Percentiles rank a stretch among this genome's conserved stretches.
Conservation (phyloP, 192 early-diverging fungal species). For the Neocallimastix lanati region DNA sequence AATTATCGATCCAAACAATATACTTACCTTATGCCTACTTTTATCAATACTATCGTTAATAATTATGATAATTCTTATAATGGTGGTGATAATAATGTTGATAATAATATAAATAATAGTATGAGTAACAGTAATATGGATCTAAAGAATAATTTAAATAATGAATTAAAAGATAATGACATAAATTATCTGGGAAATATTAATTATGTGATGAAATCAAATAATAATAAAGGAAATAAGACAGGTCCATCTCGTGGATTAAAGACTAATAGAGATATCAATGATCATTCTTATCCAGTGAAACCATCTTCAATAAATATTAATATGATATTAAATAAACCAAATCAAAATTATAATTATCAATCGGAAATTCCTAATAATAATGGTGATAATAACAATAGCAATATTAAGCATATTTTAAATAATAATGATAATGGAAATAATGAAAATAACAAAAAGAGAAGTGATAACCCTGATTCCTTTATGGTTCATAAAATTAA, state of each 20-base stretch:
- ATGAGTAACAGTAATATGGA: background rate
- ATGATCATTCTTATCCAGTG: background rate
- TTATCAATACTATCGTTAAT: background rate
- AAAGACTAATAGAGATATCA: background rate
- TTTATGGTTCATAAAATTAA: background rate
- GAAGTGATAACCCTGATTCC: background rate
- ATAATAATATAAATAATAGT: background rate
- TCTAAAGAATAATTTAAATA: background rate
- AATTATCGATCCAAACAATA: background rate
- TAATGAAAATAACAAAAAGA: too few relatives aligned
- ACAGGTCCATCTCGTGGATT: background rate
- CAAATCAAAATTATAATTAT: background rate
- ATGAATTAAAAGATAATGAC: background rate
- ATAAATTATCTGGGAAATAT: background rate
- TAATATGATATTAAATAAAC: background rate
- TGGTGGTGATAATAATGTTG: background rate
- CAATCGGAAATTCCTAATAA: background rate
- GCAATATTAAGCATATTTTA: too few relatives aligned
- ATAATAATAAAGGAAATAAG: background rate
- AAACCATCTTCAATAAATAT: background rate
- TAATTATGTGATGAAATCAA: background rate
- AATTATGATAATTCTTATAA: background rate
- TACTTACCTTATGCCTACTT: background rate
- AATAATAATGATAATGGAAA: too few relatives aligned
- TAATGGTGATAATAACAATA: background rate